Conservation (phyloP, 805 yeast species). For the Metschnikowia colocasiae region DNA sequence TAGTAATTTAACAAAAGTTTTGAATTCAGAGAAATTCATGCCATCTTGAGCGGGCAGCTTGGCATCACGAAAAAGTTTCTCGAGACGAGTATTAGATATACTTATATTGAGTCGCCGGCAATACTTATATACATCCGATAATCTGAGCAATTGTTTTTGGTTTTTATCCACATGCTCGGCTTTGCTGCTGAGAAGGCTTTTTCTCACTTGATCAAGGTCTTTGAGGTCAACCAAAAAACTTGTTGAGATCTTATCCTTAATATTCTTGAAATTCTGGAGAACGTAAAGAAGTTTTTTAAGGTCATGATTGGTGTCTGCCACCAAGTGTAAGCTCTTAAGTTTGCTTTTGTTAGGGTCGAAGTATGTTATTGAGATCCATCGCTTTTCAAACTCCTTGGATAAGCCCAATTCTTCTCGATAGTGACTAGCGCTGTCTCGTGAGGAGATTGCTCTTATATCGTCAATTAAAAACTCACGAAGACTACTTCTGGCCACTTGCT, state of each 20-base stretch:
- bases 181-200: conserved; percentile 24
- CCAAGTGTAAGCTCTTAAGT: conserved; percentile 73
- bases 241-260: conserved; percentile 56
- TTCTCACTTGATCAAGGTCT: conserved; percentile 30
- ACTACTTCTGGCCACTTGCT: conserved; percentile 16
- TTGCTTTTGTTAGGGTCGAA: conserved; percentile 55
- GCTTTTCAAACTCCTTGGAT: conserved; percentile 55
- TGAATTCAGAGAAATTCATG: conserved; percentile 70
- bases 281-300: conserved; percentile 52
- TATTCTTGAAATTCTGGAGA: conserved; percentile 58
- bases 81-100: conserved; percentile 52
- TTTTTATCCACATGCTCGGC: conserved; percentile 18
- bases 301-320: conserved; percentile 63
- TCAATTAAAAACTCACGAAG: conserved; percentile 45
- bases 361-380: conserved; percentile 83
- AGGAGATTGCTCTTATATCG: conserved; percentile 57
- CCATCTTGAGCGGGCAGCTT: conserved; percentile 22
- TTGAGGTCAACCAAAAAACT: conserved; percentile 45
- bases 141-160: conserved; percentile 40
- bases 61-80: conserved; percentile 49
- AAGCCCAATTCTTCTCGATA: conserved; percentile 83
- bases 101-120: conserved; percentile 69
- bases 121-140: conserved; percentile 64
- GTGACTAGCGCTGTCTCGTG: conserved; percentile 71
- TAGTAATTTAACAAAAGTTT: conserved; percentile 63